phyloP scores from a whole-genome alignment of 305 asterid genomes.

The Plantago coronopus region DNA sequence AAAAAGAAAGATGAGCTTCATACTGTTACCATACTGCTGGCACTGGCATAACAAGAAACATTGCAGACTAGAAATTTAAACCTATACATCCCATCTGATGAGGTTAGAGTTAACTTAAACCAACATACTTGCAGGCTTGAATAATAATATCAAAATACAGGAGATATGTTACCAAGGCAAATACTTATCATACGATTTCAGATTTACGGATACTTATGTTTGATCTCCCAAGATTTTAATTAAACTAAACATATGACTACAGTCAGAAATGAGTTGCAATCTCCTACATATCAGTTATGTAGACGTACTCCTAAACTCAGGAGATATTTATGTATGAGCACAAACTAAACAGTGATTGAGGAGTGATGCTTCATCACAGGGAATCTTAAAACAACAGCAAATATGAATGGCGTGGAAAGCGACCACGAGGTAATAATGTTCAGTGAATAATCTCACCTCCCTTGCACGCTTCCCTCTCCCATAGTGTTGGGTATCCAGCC shows the following conservation, averaged over 20 bases:
- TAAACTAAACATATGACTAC: too few relatives aligned
- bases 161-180: too few relatives aligned
- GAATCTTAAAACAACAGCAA: background rate
- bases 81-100: too few relatives aligned
- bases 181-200: too few relatives aligned
- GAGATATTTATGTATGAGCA: background rate
- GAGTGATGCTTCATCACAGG: background rate
- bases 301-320: background rate
- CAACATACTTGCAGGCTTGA: too few relatives aligned
- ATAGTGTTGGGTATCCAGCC: slow-evolving; percentile 88
- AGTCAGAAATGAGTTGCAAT: too few relatives aligned
- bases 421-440: slow-evolving; percentile 16
- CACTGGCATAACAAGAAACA: slow-evolving; percentile 13
- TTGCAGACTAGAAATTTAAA: background rate
- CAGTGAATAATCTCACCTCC: slow-evolving; percentile 57
- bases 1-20: slow-evolving; percentile 13
- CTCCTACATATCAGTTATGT: too few relatives aligned
- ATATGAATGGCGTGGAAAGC: slow-evolving; percentile 8
- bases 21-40: background rate
- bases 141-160: too few relatives aligned
- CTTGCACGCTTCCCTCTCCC: slow-evolving; percentile 99
- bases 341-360: background rate
- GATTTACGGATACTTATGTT: too few relatives aligned
- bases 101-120: too few relatives aligned
- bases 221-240: too few relatives aligned